A percentile compares a stretch with the other conserved stretches of the same genome.
phyloP scores from a whole-genome alignment of 2,329 filamentous ascomycete genomes.

The Paracamarosporium sp. region DNA sequence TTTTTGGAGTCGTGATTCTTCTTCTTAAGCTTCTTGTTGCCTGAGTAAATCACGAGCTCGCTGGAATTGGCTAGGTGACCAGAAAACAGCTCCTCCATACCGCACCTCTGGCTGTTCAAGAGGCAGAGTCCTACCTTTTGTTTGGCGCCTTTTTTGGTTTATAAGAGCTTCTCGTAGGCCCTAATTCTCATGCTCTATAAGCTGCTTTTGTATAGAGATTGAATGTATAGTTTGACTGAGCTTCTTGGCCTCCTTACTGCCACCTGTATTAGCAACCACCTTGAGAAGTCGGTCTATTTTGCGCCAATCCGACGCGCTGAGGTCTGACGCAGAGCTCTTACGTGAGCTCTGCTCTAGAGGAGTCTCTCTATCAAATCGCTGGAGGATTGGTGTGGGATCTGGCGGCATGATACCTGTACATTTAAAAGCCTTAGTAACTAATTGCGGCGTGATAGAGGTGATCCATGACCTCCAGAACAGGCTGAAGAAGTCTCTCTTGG shows the following conservation, averaged over 20 bases:
- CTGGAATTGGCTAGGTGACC: too few species aligned
- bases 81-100: not conserved
- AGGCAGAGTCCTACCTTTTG: not conserved
- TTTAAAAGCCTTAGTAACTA: not conserved
- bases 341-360: not conserved
- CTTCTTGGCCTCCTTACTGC: not conserved
- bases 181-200: not conserved
- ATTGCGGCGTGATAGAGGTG: not conserved
- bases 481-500: not conserved
- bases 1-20: too few species aligned
- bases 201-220: not conserved
- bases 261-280: not conserved
- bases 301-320: not conserved
- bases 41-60: too few species aligned
- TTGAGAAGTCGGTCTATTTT: not conserved
- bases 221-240: slow-evolving; percentile 1
- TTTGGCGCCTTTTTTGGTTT: not conserved
- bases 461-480: not conserved
- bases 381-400: not conserved
- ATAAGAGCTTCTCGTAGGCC: not conserved
- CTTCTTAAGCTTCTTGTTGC: too few species aligned
- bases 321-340: not conserved
- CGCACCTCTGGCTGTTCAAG: not conserved
- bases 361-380: not conserved
- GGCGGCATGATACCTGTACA: not conserved